phyloP scores from a whole-genome alignment of 805 yeast genomes.

The Isabelozyma rhagii region DNA sequence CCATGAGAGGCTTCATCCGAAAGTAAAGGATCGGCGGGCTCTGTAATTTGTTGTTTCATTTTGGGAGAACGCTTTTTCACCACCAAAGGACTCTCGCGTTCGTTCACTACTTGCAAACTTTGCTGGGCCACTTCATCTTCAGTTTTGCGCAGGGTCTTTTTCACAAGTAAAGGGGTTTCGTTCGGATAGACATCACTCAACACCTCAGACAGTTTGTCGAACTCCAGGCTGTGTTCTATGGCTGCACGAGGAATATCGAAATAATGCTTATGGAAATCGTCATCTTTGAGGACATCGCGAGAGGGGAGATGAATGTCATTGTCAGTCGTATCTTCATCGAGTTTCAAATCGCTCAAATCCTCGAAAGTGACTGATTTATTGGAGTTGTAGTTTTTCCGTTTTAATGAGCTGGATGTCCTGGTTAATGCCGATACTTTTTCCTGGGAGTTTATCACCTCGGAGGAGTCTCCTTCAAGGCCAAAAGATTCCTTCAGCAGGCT shows the following conservation, averaged over 20 bases:
- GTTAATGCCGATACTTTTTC: not conserved
- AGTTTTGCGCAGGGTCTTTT: slow-evolving; percentile 14
- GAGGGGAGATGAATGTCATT: not conserved
- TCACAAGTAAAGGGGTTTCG: slow-evolving; percentile 32
- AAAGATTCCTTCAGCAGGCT: not conserved
- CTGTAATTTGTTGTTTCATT: no score
- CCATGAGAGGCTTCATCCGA: not conserved
- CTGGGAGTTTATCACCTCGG: not conserved
- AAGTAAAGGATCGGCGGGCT: no score
- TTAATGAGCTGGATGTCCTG: not conserved
- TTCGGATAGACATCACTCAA: slow-evolving; percentile 38
- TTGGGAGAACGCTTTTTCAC: not conserved
- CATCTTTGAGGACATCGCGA: slow-evolving; percentile 6
- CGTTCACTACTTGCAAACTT: no score
- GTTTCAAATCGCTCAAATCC: slow-evolving; percentile 24
- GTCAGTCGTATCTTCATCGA: slow-evolving; percentile 16
- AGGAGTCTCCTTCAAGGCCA: not conserved
- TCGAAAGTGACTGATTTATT: slow-evolving; percentile 41
- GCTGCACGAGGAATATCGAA: slow-evolving; percentile 21
- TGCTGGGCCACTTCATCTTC: not conserved
- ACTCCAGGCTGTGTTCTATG: not conserved
- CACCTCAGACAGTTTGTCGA: slow-evolving; percentile 36
- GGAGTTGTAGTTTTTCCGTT: slow-evolving; percentile 1
- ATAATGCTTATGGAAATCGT: slow-evolving; percentile 15
- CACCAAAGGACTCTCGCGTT: not conserved